Conservation (phyloP, 169 alveolate species). For the Eimeria falciformis region DNA sequence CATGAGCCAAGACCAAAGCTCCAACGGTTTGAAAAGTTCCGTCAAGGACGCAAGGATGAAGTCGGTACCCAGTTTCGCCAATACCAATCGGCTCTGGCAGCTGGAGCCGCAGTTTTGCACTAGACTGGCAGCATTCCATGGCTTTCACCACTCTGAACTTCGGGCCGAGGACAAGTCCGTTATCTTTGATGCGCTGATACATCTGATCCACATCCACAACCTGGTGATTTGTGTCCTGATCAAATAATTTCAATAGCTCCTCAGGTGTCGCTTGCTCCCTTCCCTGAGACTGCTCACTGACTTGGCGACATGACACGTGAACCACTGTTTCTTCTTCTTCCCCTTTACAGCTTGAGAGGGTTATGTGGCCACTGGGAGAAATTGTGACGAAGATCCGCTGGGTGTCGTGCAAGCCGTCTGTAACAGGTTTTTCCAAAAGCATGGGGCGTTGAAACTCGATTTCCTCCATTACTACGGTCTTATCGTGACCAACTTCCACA, state of each 20-base stretch:
- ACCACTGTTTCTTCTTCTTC: conserved; percentile 70
- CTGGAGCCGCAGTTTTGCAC: conserved; percentile 72
- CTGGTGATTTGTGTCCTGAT: conserved; percentile 40
- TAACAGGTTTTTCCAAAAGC: conserved; percentile 61
- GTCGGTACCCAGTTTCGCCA: conserved; percentile 80
- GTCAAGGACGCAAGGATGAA: conserved; percentile 80
- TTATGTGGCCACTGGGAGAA: conserved; percentile 28
- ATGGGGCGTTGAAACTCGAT: conserved; percentile 74
- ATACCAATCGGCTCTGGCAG: conserved; percentile 67
- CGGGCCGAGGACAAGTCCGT: conserved; percentile 83
- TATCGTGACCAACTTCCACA: conserved; percentile 11
- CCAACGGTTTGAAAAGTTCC: conserved; percentile 77
- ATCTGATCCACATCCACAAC: conserved; percentile 63
- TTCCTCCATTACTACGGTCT: conserved; percentile 58
- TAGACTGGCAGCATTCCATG: conserved; percentile 50
- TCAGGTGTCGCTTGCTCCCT: conserved; percentile 1
- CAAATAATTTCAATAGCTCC: conserved; percentile 35
- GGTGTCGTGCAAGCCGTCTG: conserved; percentile 35
- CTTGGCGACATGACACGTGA: conserved; percentile 71
- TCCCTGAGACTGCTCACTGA: conserved; percentile 39
- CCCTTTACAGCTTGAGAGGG: conserved; percentile 46
- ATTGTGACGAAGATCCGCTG: conserved; percentile 47
- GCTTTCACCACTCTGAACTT: conserved; percentile 78
- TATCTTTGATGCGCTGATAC: conserved; percentile 74
- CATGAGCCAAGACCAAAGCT: conserved; percentile 70